Conservation (phyloP, 805 yeast species). For the Starmerella ratchasimensis region DNA sequence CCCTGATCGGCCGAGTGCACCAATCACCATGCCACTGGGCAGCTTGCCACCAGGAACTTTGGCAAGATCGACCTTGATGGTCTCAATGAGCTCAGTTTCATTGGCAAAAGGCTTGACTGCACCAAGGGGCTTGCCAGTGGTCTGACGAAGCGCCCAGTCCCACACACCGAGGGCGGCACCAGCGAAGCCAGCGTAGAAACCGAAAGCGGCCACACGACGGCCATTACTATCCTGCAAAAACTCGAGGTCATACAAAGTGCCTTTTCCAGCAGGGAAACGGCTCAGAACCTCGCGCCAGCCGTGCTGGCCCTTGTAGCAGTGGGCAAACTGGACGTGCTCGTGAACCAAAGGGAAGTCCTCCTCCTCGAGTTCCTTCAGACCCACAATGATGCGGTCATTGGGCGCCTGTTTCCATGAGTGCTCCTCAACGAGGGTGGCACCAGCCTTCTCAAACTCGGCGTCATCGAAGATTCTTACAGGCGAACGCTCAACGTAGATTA, state of each 20-base stretch:
- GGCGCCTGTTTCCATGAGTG: slow-evolving; percentile 94
- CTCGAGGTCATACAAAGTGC: slow-evolving; percentile 84
- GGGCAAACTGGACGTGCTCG: slow-evolving; percentile 97
- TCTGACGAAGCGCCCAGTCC: slow-evolving; percentile 89
- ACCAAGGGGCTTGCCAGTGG: slow-evolving; percentile 48
- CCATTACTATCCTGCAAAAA: slow-evolving; percentile 88
- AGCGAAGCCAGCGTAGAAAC: slow-evolving; percentile 99
- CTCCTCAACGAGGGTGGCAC: slow-evolving; percentile 79
- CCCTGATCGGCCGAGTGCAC: slow-evolving; percentile 98
- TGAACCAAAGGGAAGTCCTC: slow-evolving; percentile 84
- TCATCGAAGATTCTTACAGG: slow-evolving; percentile 66
- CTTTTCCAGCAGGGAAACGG: slow-evolving; percentile 85
- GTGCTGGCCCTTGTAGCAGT: slow-evolving; percentile 92
- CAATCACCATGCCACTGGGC: slow-evolving; percentile 80
- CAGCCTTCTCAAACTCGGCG: slow-evolving; percentile 61
- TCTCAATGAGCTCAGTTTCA: slow-evolving; percentile 60
- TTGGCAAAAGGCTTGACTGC: slow-evolving; percentile 73
- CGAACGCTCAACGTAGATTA: slow-evolving; percentile 76
- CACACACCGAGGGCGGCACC: slow-evolving; percentile 95
- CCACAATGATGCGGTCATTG: slow-evolving; percentile 73
- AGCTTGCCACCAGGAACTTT: slow-evolving; percentile 33
- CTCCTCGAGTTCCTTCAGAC: slow-evolving; percentile 92
- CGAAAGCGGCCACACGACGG: slow-evolving; percentile 98
- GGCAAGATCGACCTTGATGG: slow-evolving; percentile 50
- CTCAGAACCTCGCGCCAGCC: slow-evolving; percentile 90